Percentiles rank a stretch among this genome's conserved stretches.
These are phyloP conservation scores for Quercus lobata DNA, from an alignment of 331 rosid genomes.

Conservation along the genomic window DNA sequence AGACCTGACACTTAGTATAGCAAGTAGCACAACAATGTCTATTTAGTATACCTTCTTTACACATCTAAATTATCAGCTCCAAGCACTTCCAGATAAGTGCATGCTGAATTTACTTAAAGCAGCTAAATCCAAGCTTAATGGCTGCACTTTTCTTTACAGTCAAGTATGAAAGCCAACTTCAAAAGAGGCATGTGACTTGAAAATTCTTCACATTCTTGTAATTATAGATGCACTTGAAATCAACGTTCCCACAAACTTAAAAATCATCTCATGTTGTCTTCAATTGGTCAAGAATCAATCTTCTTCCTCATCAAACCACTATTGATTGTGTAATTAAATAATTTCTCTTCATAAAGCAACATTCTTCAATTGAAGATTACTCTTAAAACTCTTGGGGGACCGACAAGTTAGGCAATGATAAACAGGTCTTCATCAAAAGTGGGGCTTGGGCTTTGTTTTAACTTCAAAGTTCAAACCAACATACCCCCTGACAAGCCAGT, in stretches of 20 bases:
- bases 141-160: constrained; percentile 71
- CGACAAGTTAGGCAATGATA: constrained; percentile 74
- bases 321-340: constrained; percentile 60
- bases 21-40: constrained; percentile 38
- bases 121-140: constrained; percentile 56
- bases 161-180: constrained; percentile 75
- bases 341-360: constrained; percentile 48
- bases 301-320: constrained; percentile 75
- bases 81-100: constrained; percentile 49
- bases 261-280: constrained; percentile 54
- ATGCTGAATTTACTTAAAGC: constrained; percentile 52
- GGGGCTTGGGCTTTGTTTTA: constrained; percentile 97
- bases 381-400: constrained; percentile 59
- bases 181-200: constrained; percentile 72
- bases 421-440: constrained; percentile 78
- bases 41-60: constrained; percentile 46
- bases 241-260: constrained; percentile 66
- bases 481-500: constrained; percentile 99
- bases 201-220: constrained; percentile 84
- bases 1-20: constrained; percentile 33
- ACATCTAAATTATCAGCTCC: constrained; percentile 38
- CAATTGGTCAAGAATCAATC: constrained; percentile 64
- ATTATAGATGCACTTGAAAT: constrained; percentile 64
- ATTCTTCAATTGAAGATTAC: constrained; percentile 64
- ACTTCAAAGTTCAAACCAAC: constrained; percentile 97